Base-by-base conservation (phyloP, 2,329 filamentous ascomycete species). In the Claviceps humidiphila region DNA sequence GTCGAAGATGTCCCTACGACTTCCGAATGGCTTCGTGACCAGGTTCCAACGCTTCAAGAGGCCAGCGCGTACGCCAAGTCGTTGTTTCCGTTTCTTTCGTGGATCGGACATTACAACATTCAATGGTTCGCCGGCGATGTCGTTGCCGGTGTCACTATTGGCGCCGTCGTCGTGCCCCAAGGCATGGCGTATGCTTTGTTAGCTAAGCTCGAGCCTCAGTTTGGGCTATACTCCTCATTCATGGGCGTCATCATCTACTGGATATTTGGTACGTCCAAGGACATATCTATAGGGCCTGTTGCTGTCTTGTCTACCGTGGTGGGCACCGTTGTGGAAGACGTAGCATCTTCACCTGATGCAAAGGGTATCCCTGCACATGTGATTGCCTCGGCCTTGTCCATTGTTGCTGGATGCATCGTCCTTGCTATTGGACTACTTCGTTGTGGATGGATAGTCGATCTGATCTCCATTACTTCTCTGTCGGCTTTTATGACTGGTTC, bases 401-500 rank as follows among this genome's bases (percentile, higher is more conserved):
- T 97, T 52, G 80, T 96, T 52, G 76, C 80, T 5, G 91, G 91
- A 40, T 75, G 74, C 39, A 85, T 96, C 53, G 84, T 96, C 40
- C 74, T 84, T 49, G 80, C 82, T 56, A 78, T 97, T 55, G 93
- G 91, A 3, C 71, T 96, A 3, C 71, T 87, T 44, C 82, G 90
- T 47, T 78, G 84, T 40, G 91, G 93, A 5, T 95, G 89, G 81
- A 83, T 97, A 49, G 89, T 96, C 47, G 89, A 97, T 58, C 79
- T 96, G 61, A 96, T 97, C 60, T 87, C 93, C 1, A 80, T 96
- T 52, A 84, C 89, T 1, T 87, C 90, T 0, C 87, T 97, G 51
- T 90, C 87, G 0, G 89, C 93, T 2, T 97, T 95, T 73, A 96
- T 97, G 87, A 97, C 93, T 0, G 91, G 91, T 2, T 95, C 91